Evolutionary conservation across 2,329 filamentous ascomycete genomes (phyloP).

Genomic region (Colletotrichum liaoningense): DNA sequence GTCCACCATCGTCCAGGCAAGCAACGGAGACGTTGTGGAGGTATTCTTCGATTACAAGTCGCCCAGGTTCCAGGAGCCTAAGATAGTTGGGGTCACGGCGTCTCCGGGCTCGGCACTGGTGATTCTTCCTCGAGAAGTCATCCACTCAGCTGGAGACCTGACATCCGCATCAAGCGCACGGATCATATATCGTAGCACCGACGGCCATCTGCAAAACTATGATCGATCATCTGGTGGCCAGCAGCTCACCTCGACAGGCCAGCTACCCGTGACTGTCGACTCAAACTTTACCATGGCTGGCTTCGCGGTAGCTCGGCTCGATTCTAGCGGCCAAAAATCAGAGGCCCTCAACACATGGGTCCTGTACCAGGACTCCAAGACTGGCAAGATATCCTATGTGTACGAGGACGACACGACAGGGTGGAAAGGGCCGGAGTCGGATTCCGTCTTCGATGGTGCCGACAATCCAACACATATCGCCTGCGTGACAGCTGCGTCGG

Average conservation of each 20-base stretch:
- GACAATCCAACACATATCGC: conserved; percentile 29
- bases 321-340: conserved; percentile 11
- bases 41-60: conserved; percentile 15
- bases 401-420: conserved; percentile 34
- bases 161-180: conserved; percentile 11
- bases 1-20: conserved; percentile 12
- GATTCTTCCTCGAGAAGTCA: conserved; percentile 16
- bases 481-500: conserved; percentile 29
- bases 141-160: conserved; percentile 13
- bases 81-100: not conserved
- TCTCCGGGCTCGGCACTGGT: conserved; percentile 19
- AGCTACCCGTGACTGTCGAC: conserved; percentile 28
- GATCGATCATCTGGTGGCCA: conserved; percentile 25
- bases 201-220: conserved; percentile 13
- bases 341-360: conserved; percentile 38
- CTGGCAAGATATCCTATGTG: conserved; percentile 36
- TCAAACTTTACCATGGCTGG: conserved; percentile 37
- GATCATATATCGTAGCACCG: conserved; percentile 23
- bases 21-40: conserved; percentile 12
- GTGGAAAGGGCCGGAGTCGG: conserved; percentile 34
- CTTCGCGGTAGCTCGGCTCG: conserved; percentile 34
- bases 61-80: conserved; percentile 9
- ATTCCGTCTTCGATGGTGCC: conserved; percentile 28
- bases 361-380: conserved; percentile 39
- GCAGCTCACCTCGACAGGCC: conserved; percentile 5